Conservation (phyloP, 345 rosid genomes). For the Eucalyptus pumila region DNA sequence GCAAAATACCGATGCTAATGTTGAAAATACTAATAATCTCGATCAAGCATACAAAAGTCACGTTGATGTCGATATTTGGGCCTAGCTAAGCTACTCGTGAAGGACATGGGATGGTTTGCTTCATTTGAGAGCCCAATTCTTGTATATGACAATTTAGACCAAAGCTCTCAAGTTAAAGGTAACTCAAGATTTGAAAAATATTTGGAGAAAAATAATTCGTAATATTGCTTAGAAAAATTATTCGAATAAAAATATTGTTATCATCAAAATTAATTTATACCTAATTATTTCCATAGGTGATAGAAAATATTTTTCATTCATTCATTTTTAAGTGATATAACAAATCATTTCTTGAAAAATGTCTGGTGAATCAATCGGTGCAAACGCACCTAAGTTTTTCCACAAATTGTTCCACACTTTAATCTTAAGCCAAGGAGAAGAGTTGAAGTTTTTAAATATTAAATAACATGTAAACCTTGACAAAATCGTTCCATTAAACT, state of each 20-base stretch:
- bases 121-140: background rate
- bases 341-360: background rate
- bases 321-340: too few species aligned
- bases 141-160: background rate
- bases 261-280: background rate
- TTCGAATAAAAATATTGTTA: too few species aligned
- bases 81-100: background rate
- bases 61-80: background rate
- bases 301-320: background rate
- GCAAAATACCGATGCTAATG: background rate
- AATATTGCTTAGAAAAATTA: background rate
- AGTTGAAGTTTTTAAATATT: background rate
- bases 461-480: background rate
- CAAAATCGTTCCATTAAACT: background rate
- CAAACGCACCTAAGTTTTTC: background rate
- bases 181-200: background rate
- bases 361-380: too few species aligned
- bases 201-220: too few species aligned
- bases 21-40: background rate
- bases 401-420: background rate
- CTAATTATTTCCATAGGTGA: too few species aligned
- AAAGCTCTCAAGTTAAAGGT: background rate
- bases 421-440: background rate
- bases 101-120: background rate
- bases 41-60: background rate